phyloP scores from a whole-genome alignment of 2,329 filamentous ascomycete genomes.

The Fusarium sp. region DNA sequence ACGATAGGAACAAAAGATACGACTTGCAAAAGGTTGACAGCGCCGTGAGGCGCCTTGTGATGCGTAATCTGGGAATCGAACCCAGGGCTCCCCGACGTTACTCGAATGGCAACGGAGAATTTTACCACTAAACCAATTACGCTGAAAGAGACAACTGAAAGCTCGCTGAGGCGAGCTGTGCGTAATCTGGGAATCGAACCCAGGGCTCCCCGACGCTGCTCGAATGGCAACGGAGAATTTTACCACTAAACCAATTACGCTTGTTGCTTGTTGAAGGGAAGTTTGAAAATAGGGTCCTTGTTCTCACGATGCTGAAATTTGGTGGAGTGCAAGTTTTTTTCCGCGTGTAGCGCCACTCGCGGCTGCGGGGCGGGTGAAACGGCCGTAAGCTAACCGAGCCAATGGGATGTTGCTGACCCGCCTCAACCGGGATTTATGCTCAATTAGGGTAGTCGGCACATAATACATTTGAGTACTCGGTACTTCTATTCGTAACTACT shows the following conservation, averaged over 20 bases:
- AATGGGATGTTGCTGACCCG: neutral
- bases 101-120: slow-evolving; percentile 32
- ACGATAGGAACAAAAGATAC: slow-evolving; percentile 2
- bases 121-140: slow-evolving; percentile 25
- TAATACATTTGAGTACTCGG: too few relatives aligned
- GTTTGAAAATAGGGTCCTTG: neutral
- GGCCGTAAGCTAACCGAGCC: neutral
- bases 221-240: slow-evolving; percentile 37
- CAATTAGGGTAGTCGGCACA: too few relatives aligned
- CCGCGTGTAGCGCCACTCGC: neutral
- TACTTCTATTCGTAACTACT: too few relatives aligned
- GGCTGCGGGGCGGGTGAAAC: neutral
- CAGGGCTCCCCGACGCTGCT: slow-evolving; percentile 33
- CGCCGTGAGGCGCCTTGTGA: neutral
- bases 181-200: slow-evolving; percentile 37
- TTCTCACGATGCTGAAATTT: neutral
- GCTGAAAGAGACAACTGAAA: slow-evolving; percentile 1
- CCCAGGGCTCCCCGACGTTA: slow-evolving; percentile 27
- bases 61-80: slow-evolving; percentile 37
- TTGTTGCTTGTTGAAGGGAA: slow-evolving; percentile 2
- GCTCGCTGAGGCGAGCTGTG: neutral
- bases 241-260: slow-evolving; percentile 42
- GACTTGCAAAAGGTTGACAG: neutral
- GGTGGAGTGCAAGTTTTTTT: slow-evolving; percentile 15
- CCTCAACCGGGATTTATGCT: too few relatives aligned